Conservation (phyloP, 768 basidiomycete genomes). For the Paxillus involutus region DNA sequence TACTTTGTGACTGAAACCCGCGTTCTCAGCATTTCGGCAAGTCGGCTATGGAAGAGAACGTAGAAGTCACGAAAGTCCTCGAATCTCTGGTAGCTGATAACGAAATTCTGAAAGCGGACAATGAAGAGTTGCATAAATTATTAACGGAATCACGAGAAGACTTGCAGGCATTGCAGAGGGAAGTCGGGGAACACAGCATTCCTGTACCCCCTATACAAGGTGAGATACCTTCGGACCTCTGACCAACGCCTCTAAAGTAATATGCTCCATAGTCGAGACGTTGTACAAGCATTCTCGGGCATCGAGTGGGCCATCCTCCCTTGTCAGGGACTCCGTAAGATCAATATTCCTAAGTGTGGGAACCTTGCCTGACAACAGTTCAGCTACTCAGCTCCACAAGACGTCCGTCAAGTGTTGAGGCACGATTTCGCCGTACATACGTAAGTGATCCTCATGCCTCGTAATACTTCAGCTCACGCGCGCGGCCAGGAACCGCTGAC, state of each 20-base stretch:
- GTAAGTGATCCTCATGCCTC: constrained; percentile 27
- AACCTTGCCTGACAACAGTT: constrained; percentile 23
- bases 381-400: constrained; percentile 26
- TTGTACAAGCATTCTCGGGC: constrained; percentile 41
- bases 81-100: constrained; percentile 88
- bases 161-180: constrained; percentile 56
- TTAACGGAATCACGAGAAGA: constrained; percentile 80
- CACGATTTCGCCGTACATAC: constrained; percentile 27
- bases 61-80: constrained; percentile 66
- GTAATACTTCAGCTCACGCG: constrained; percentile 8
- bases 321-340: constrained; percentile 45
- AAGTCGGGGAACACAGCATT: constrained; percentile 72
- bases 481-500: constrained; percentile 42
- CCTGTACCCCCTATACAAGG: constrained; percentile 45
- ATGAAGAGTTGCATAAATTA: constrained; percentile 72
- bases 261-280: constrained; percentile 24
- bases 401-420: constrained; percentile 37
- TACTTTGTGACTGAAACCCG: constrained; percentile 15
- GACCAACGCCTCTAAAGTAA: constrained; percentile 2
- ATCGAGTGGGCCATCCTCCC: constrained; percentile 44
- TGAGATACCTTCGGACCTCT: constrained; percentile 17
- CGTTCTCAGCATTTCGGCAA: constrained; percentile 38
- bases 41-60: constrained; percentile 41
- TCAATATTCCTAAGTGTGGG: constrained; percentile 29
- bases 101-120: constrained; percentile 78